A percentile compares a stretch with the other conserved stretches of the same genome.
Conservation (phyloP, 805 yeast species). For the Candida awuae region DNA sequence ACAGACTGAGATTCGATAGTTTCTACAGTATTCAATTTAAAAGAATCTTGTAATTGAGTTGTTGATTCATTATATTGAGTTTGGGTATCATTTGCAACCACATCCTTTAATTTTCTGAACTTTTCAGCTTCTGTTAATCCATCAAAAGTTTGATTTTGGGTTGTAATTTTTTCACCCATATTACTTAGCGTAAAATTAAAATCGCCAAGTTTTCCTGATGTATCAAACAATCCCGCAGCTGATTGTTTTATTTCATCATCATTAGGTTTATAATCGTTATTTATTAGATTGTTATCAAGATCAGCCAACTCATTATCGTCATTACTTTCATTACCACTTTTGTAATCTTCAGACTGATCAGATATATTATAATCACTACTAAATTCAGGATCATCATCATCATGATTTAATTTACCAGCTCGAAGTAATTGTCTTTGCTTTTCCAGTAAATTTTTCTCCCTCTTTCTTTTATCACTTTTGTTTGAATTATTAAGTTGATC, state of each 20-base stretch:
- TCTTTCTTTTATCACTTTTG: slow-evolving; percentile 6
- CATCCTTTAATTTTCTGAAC: slow-evolving; percentile 15
- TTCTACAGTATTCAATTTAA: not conserved
- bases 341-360: slow-evolving; percentile 15
- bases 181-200: slow-evolving; percentile 22
- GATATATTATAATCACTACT: slow-evolving; percentile 22
- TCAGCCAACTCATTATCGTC: slow-evolving; percentile 23
- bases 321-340: slow-evolving; percentile 15
- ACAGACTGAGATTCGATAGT: not conserved
- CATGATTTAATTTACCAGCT: slow-evolving; percentile 13
- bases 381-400: slow-evolving; percentile 26
- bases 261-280: slow-evolving; percentile 17
- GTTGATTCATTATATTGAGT: slow-evolving; percentile 3
- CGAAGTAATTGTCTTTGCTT: slow-evolving; percentile 12
- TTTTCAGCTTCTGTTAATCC: slow-evolving; percentile 11
- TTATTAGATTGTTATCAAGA: slow-evolving; percentile 19
- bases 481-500: slow-evolving; percentile 13
- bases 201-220: slow-evolving; percentile 11
- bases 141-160: slow-evolving; percentile 10
- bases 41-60: not conserved
- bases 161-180: slow-evolving; percentile 19
- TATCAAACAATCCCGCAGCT: slow-evolving; percentile 10
- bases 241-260: not conserved
- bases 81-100: not conserved
- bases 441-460: slow-evolving; percentile 12